Percentiles rank a stretch among this genome's conserved stretches.
Evolutionary conservation across 768 basidiomycete species (phyloP).

Genomic region (Boletus tomentosulus): DNA sequence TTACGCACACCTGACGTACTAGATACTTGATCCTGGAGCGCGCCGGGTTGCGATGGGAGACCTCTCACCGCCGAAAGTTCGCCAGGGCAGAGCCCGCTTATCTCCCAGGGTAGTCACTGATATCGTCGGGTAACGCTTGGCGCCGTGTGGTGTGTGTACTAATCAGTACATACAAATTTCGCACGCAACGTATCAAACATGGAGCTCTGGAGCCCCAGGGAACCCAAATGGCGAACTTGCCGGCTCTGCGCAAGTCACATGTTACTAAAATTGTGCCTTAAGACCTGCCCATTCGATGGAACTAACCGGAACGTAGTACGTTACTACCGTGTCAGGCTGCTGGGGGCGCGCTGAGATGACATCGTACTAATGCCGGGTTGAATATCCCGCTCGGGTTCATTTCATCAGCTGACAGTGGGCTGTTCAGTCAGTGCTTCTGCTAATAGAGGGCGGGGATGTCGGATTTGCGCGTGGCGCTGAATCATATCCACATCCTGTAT

Average conservation of each 20-base stretch:
- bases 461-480: neutral
- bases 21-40: too few species aligned
- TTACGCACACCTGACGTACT: too few species aligned
- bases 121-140: neutral
- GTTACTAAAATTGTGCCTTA: too few species aligned
- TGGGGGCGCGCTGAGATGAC: neutral
- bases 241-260: too few species aligned
- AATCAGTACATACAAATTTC: too few species aligned
- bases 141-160: too few species aligned
- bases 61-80: neutral
- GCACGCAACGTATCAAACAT: too few species aligned
- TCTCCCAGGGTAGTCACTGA: neutral
- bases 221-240: too few species aligned
- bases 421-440: neutral
- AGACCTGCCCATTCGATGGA: too few species aligned
- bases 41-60: too few species aligned
- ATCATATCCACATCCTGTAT: neutral
- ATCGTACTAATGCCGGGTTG: neutral
- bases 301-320: neutral
- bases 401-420: neutral
- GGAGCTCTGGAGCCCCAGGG: too few species aligned
- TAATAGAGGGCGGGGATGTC: neutral
- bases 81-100: neutral
- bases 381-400: neutral
- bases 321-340: neutral